Percentiles rank a stretch among this genome's conserved stretches.
phyloP scores from a whole-genome alignment of 345 rosid genomes.

The Zanthoxylum bungeanum region DNA sequence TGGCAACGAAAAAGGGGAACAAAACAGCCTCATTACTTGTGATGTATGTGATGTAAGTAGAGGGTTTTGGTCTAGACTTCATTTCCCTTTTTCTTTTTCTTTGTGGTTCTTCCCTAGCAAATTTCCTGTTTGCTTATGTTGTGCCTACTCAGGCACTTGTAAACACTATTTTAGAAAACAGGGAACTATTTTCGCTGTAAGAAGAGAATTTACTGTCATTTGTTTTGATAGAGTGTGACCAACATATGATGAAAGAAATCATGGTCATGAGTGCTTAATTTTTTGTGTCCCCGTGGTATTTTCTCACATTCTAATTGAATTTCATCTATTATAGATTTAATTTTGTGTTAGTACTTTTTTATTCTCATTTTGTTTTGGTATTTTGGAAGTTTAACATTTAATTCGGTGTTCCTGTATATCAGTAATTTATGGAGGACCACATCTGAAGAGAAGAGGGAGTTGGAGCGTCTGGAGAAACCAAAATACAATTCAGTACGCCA shows the following conservation, averaged over 20 bases:
- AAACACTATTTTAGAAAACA: background rate
- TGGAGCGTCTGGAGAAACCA: conserved; percentile 84
- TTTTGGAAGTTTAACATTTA: background rate
- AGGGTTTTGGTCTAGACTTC: background rate
- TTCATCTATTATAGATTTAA: background rate
- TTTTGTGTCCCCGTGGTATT: background rate
- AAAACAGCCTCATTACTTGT: background rate
- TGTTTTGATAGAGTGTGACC: background rate
- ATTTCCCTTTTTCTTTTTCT: background rate
- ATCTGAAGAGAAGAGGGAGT: conserved; percentile 93
- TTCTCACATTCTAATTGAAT: background rate
- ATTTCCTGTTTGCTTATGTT: background rate
- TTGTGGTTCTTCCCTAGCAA: background rate
- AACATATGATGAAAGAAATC: background rate
- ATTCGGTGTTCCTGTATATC: conserved; percentile 2
- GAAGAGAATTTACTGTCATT: background rate
- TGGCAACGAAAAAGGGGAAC: too few species aligned
- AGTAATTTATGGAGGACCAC: conserved; percentile 95
- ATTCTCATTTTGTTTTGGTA: background rate
- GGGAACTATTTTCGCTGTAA: background rate
- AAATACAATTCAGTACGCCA: conserved; percentile 87
- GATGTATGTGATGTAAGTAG: background rate
- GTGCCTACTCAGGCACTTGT: background rate
- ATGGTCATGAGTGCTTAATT: background rate
- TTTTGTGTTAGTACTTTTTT: background rate